phyloP scores from a whole-genome alignment of 345 rosid genomes.

The Arabis alpina region DNA sequence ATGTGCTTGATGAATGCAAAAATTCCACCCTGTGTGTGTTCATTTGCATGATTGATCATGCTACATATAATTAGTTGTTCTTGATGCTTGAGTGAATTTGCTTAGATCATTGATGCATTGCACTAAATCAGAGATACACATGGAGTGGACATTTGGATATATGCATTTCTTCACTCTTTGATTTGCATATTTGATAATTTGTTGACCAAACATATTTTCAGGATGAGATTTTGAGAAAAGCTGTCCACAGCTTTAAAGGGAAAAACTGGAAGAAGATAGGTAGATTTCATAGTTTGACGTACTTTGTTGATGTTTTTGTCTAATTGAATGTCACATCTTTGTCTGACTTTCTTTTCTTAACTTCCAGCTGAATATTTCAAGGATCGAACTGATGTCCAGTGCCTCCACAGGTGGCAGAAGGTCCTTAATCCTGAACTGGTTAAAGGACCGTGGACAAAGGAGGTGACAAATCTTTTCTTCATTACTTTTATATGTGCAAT shows the following conservation, averaged over 20 bases:
- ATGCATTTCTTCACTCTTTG: conserved; percentile 1
- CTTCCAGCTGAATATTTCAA: conserved; percentile 96
- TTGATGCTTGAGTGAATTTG: background rate
- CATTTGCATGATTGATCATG: conserved; percentile 17
- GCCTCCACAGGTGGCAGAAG: conserved; percentile 99
- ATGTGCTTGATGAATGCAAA: background rate
- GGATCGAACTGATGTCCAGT: conserved; percentile 98
- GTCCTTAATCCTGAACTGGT: conserved; percentile 98
- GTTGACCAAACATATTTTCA: conserved; percentile 39
- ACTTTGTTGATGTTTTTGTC: conserved; percentile 4
- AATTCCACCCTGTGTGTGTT: conserved; percentile 9
- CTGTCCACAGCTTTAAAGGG: conserved; percentile 94
- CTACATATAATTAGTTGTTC: background rate
- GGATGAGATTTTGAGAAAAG: conserved; percentile 93
- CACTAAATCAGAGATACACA: conserved; percentile 9
- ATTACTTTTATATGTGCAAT: conserved; percentile 13
- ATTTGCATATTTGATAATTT: conserved; percentile 11
- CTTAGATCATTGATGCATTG: background rate
- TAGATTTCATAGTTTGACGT: conserved; percentile 30
- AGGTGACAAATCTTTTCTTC: conserved; percentile 55
- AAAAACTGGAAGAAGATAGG: conserved; percentile 99
- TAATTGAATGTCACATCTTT: conserved; percentile 29
- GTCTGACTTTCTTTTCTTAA: conserved; percentile 42
- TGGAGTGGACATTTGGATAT: background rate
- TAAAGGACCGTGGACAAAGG: conserved; percentile 99